Conservation (phyloP, 352 stramenopile species). For the Pythium vanterpoolii region DNA sequence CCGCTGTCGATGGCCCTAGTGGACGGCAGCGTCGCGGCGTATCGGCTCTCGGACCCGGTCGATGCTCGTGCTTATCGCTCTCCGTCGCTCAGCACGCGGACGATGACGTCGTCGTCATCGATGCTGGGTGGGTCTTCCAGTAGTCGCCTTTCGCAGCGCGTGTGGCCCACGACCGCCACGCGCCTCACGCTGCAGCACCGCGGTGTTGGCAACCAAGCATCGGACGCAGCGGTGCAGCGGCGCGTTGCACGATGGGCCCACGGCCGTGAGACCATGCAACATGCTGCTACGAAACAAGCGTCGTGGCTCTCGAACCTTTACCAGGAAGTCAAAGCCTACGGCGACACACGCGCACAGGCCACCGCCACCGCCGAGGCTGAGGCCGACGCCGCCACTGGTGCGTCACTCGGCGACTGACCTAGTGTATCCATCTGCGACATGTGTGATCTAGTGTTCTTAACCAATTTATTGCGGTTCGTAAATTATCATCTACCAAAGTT, state of each 20-base stretch:
- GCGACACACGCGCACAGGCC: constrained; percentile 23
- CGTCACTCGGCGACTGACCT: background rate
- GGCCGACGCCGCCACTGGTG: background rate
- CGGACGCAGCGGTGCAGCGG: constrained; percentile 39
- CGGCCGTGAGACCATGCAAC: constrained; percentile 54
- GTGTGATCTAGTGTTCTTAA: too few species aligned
- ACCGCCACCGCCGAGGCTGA: background rate
- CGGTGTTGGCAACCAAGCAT: background rate
- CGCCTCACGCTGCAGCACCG: background rate
- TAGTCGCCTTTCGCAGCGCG: background rate
- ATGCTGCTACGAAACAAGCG: constrained; percentile 54
- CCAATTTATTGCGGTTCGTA: too few species aligned
- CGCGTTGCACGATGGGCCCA: constrained; percentile 58
- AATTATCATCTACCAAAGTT: constrained; percentile 9
- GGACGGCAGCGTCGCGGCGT: background rate
- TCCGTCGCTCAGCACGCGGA: background rate
- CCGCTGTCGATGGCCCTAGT: constrained; percentile 4
- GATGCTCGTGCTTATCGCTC: constrained; percentile 2
- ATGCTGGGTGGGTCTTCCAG: background rate
- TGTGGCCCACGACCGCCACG: constrained; percentile 3
- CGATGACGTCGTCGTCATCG: background rate
- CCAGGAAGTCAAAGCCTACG: constrained; percentile 61
- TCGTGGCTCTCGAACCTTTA: constrained; percentile 62
- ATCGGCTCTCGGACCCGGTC: background rate
- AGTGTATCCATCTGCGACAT: background rate